phyloP scores from a whole-genome alignment of 306 rosid genomes.

The Delonix regia region DNA sequence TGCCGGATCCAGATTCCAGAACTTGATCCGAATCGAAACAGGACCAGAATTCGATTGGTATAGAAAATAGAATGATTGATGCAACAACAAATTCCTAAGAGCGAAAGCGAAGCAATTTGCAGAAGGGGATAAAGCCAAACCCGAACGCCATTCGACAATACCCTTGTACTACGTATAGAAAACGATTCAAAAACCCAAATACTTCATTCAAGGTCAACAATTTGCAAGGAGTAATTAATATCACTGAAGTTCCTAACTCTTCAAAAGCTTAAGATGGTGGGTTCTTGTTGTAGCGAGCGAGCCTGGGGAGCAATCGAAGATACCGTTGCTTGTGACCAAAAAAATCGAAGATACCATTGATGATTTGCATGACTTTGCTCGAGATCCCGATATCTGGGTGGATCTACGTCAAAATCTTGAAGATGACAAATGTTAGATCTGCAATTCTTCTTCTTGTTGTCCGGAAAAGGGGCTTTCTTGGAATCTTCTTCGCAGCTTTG shows the following conservation, averaged over 20 bases:
- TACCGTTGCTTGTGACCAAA: too few species aligned
- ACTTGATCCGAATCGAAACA: background rate
- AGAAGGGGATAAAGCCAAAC: background rate
- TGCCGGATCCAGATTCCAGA: background rate
- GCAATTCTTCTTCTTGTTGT: constrained; percentile 44
- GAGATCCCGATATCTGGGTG: too few species aligned
- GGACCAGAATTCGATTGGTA: background rate
- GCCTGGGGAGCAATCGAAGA: constrained; percentile 17
- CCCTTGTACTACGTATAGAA: too few species aligned
- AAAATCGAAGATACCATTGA: constrained; percentile 46
- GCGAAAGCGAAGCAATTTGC: background rate
- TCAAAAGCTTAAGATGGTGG: constrained; percentile 29
- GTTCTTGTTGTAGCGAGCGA: constrained; percentile 49
- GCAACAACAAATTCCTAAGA: background rate
- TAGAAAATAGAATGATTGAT: background rate
- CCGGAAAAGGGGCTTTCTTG: constrained; percentile 34
- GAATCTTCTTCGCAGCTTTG: constrained; percentile 47
- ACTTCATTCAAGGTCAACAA: background rate
- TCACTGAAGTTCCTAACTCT: background rate
- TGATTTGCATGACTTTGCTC: constrained; percentile 46
- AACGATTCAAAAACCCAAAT: background rate
- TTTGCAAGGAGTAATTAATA: background rate
- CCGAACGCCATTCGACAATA: background rate
- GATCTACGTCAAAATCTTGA: constrained; percentile 27
- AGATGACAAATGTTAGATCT: constrained; percentile 32